These are phyloP conservation scores for Pecoramyces ruminantium DNA, from an alignment of 192 early-diverging fungal genomes.

Conservation along the genomic window DNA sequence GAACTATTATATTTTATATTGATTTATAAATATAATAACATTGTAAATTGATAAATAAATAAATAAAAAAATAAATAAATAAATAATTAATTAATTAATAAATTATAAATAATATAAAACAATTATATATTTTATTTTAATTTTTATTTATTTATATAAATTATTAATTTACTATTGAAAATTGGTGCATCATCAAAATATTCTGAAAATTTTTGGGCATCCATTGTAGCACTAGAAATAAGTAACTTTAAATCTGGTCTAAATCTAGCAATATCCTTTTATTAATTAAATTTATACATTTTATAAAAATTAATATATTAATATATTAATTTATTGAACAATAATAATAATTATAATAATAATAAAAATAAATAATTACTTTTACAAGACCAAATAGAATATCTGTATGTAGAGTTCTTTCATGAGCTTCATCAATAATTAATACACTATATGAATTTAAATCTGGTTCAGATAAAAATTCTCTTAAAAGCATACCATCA, in stretches of 20 bases:
- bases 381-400: constrained; percentile 93
- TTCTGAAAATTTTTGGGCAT: constrained; percentile 85
- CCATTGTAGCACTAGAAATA: constrained; percentile 95
- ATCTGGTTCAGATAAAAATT: constrained; percentile 94
- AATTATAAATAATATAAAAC: no score
- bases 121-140: no score
- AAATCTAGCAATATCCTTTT: constrained; percentile 81
- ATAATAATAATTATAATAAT: no score
- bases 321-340: no score
- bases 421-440: constrained; percentile 98
- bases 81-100: no score
- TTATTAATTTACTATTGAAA: constrained; percentile 35
- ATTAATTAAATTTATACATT: no score
- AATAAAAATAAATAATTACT: not conserved
- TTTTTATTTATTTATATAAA: no score
- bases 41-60: no score
- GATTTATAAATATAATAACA: no score
- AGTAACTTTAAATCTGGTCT: constrained; percentile 83
- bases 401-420: constrained; percentile 89
- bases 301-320: no score
- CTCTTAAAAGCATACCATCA: constrained; percentile 91
- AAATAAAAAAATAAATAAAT: no score
- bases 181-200: constrained; percentile 92
- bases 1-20: constrained; percentile 18
- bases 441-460: constrained; percentile 74